phyloP scores from a whole-genome alignment of 2,329 filamentous ascomycete genomes.

The Venturia aucupariae region DNA sequence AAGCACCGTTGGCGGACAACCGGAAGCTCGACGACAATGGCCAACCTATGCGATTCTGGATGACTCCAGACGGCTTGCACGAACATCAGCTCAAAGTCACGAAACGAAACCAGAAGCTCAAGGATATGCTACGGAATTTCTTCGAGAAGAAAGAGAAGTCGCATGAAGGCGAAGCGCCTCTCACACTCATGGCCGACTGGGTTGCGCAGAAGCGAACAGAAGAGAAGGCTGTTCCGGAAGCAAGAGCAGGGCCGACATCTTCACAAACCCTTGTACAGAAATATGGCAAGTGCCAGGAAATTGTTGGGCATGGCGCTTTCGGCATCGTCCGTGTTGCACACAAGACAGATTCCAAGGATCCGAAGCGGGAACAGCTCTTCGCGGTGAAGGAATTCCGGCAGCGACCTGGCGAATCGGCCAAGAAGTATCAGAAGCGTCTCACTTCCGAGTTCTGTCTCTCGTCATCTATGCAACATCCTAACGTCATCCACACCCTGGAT shows the following conservation, averaged over 20 bases:
- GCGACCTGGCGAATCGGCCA: slow-evolving; percentile 85
- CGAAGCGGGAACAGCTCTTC: slow-evolving; percentile 75
- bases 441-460: slow-evolving; percentile 99
- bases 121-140: slow-evolving; percentile 81
- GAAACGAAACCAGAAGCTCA: slow-evolving; percentile 87
- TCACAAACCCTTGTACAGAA: slow-evolving; percentile 82
- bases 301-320: slow-evolving; percentile 92
- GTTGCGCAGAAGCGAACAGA: slow-evolving; percentile 87
- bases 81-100: slow-evolving; percentile 83
- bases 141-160: slow-evolving; percentile 65
- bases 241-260: slow-evolving; percentile 64
- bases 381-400: slow-evolving; percentile 98
- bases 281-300: slow-evolving; percentile 96
- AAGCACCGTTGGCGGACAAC: slow-evolving; percentile 19
- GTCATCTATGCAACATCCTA: slow-evolving; percentile 89
- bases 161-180: slow-evolving; percentile 60
- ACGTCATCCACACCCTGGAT: slow-evolving; percentile 96
- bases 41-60: slow-evolving; percentile 44
- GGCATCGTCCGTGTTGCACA: slow-evolving; percentile 96
- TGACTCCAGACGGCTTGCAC: slow-evolving; percentile 60
- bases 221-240: slow-evolving; percentile 63
- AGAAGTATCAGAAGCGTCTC: slow-evolving; percentile 95
- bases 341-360: slow-evolving; percentile 77
- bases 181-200: slow-evolving; percentile 93
- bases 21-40: slow-evolving; percentile 17